Percentiles rank a stretch among this genome's conserved stretches.
These are phyloP conservation scores for Blastobotrys petasosporus DNA, from an alignment of 1,139 yeast species.

Conservation along the genomic window DNA sequence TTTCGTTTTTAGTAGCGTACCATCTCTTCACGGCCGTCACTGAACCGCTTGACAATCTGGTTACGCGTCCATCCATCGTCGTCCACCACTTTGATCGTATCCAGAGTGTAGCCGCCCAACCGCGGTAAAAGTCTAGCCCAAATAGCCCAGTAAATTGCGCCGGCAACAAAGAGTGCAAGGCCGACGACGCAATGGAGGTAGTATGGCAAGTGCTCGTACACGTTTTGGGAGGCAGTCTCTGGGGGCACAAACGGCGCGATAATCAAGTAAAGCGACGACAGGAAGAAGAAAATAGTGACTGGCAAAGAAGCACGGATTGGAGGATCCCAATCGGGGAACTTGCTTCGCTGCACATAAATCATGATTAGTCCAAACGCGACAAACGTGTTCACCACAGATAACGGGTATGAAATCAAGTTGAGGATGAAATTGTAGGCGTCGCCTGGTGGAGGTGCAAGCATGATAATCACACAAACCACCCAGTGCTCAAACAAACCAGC, in stretches of 20 bases:
- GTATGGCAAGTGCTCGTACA: conserved; percentile 64
- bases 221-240: conserved; percentile 49
- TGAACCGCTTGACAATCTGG: conserved; percentile 41
- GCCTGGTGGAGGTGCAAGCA: conserved; percentile 65
- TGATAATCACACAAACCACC: conserved; percentile 47
- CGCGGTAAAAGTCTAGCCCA: conserved; percentile 61
- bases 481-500: conserved; percentile 52
- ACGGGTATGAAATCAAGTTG: conserved; percentile 69
- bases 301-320: conserved; percentile 65
- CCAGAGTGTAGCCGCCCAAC: conserved; percentile 52
- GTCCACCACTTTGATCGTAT: conserved; percentile 55
- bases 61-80: conserved; percentile 73
- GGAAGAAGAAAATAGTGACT: conserved; percentile 56
- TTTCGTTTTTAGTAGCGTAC: conserved; percentile 5
- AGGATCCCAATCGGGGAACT: conserved; percentile 57
- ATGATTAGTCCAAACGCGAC: conserved; percentile 69
- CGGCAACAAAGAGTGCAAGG: conserved; percentile 69
- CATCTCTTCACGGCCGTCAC: conserved; percentile 10
- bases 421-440: conserved; percentile 73
- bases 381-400: conserved; percentile 62
- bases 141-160: conserved; percentile 63
- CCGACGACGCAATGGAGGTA: conserved; percentile 80
- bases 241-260: conserved; percentile 84
- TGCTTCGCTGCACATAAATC: conserved; percentile 53
- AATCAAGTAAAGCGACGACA: conserved; percentile 64